Conservation (phyloP, 176 grass and related monocot genomes). For the Eragrostis nindensis region DNA sequence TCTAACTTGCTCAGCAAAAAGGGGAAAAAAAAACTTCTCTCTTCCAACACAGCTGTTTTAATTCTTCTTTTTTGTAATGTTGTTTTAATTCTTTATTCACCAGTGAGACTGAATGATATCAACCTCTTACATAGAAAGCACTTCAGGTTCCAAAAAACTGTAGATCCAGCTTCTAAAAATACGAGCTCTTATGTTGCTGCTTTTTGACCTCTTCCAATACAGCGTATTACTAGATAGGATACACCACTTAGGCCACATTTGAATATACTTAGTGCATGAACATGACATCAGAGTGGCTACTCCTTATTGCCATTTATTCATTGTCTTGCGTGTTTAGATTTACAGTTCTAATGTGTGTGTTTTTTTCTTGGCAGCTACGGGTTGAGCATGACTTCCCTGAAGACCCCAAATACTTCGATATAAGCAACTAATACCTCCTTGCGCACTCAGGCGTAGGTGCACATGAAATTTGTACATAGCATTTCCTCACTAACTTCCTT, state of each 20-base stretch:
- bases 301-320: constrained; percentile 14
- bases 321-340: background rate
- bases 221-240: constrained; percentile 2
- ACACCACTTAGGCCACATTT: background rate
- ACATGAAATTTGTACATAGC: constrained; percentile 63
- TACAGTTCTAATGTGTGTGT: constrained; percentile 9
- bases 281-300: background rate
- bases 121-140: background rate
- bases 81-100: constrained; percentile 2
- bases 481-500: constrained; percentile 42
- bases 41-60: background rate
- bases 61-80: no score
- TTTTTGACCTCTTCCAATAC: constrained; percentile 13
- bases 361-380: constrained; percentile 57
- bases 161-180: constrained; percentile 6
- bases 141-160: constrained; percentile 15
- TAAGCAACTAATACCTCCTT: constrained; percentile 70
- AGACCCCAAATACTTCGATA: constrained; percentile 94
- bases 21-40: background rate
- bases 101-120: background rate
- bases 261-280: constrained; percentile 7
- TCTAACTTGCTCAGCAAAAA: no score
- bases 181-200: constrained; percentile 13
- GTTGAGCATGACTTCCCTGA: constrained; percentile 90
- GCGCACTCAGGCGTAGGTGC: constrained; percentile 17